A percentile compares a stretch with the other conserved stretches of the same genome.
Conservation (phyloP, 805 yeast genomes). For the Candida patagonica region DNA sequence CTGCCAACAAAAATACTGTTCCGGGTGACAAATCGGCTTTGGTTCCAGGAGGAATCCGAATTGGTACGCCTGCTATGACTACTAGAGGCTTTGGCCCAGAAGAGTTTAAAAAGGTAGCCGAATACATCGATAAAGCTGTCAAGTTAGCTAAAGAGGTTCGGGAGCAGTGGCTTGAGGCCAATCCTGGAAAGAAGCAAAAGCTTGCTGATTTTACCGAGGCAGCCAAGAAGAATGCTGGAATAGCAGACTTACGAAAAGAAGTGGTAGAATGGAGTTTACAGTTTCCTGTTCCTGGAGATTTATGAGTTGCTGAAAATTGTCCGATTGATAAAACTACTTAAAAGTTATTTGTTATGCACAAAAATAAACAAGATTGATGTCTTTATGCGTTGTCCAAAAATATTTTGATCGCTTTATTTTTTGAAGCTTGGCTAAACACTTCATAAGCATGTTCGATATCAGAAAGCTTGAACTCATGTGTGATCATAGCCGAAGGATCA, state of each 20-base stretch:
- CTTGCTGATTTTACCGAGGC: constrained; percentile 62
- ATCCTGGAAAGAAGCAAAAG: constrained; percentile 40
- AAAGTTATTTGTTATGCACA: neutral
- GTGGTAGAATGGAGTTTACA: constrained; percentile 63
- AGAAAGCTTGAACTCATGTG: constrained; percentile 61
- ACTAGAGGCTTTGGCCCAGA: constrained; percentile 79
- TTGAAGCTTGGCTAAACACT: constrained; percentile 36
- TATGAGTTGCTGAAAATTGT: constrained; percentile 6
- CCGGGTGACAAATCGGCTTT: constrained; percentile 96
- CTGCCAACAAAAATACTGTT: constrained; percentile 91
- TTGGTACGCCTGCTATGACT: constrained; percentile 98
- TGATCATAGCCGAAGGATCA: constrained; percentile 55
- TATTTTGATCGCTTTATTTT: constrained; percentile 65
- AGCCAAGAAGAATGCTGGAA: constrained; percentile 54
- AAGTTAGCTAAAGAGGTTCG: constrained; percentile 54
- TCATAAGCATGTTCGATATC: constrained; percentile 72
- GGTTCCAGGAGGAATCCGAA: constrained; percentile 92
- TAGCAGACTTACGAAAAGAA: constrained; percentile 52
- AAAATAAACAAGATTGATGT: too few species aligned
- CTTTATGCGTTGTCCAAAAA: constrained; percentile 10
- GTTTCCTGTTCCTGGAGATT: constrained; percentile 82
- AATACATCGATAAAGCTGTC: constrained; percentile 72
- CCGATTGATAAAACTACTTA: neutral
- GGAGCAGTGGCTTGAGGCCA: constrained; percentile 50
- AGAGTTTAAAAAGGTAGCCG: constrained; percentile 76